These are phyloP conservation scores for Populus pruinosa DNA, from an alignment of 345 rosid species.

Conservation along the genomic window DNA sequence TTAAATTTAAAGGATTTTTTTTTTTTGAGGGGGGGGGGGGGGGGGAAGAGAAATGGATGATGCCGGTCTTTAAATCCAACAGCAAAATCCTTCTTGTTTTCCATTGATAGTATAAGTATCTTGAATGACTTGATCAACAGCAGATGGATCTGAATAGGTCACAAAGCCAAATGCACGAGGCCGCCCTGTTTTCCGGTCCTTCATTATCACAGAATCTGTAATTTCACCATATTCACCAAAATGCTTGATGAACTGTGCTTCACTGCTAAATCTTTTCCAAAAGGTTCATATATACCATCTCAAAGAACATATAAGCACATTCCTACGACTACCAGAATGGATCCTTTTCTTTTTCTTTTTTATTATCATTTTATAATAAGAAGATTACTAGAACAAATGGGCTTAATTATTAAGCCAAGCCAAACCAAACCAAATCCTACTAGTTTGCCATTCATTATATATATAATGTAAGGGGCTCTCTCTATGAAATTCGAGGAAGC, in stretches of 20 bases:
- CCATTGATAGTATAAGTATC: conserved; percentile 71
- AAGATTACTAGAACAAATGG: not conserved
- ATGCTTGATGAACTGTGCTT: conserved; percentile 64
- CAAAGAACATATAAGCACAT: not conserved
- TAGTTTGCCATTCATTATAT: not conserved
- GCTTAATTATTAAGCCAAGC: not conserved
- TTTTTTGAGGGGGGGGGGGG: too few species aligned
- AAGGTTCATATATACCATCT: not conserved
- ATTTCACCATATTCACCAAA: conserved; percentile 85
- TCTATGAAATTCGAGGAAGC: not conserved
- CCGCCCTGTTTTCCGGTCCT: conserved; percentile 75
- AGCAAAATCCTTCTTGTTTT: conserved; percentile 57
- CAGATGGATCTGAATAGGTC: conserved; percentile 78
- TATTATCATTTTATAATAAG: not conserved
- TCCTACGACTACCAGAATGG: not conserved
- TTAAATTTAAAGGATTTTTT: not conserved
- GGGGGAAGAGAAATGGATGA: not conserved
- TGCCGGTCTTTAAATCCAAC: not conserved
- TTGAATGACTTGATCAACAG: conserved; percentile 82
- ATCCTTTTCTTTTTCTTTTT: too few species aligned
- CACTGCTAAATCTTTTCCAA: not conserved
- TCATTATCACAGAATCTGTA: conserved; percentile 84
- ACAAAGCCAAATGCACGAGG: conserved; percentile 94
- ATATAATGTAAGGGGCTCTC: not conserved
- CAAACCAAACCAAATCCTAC: not conserved